Percentiles rank a stretch among this genome's conserved stretches.
These are phyloP conservation scores for Zea luxurians DNA, from an alignment of 176 grass and related monocot species.

Conservation along the genomic window DNA sequence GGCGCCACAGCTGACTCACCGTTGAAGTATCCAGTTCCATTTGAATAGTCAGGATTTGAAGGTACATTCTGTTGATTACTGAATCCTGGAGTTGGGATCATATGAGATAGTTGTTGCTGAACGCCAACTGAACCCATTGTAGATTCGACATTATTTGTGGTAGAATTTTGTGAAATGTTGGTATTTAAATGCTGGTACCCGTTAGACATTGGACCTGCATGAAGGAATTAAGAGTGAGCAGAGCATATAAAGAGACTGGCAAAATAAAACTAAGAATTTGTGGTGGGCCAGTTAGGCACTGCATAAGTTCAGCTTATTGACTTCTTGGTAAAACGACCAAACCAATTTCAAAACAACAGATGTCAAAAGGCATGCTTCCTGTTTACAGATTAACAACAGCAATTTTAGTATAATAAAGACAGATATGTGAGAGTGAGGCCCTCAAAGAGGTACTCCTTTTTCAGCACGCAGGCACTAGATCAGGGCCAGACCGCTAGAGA, in stretches of 20 bases:
- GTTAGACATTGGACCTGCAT: constrained; percentile 66
- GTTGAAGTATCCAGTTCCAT: constrained; percentile 77
- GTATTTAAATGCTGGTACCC: constrained; percentile 68
- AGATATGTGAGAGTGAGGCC: neutral
- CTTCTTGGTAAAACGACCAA: constrained; percentile 22
- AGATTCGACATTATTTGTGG: constrained; percentile 55
- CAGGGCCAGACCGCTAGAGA: constrained; percentile 14
- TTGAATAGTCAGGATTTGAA: constrained; percentile 72
- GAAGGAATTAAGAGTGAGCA: constrained; percentile 37
- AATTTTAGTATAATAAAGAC: neutral
- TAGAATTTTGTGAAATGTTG: constrained; percentile 59
- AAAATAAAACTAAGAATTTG: constrained; percentile 30
- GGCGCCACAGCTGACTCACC: constrained; percentile 58
- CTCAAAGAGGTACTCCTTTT: neutral
- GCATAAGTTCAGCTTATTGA: constrained; percentile 29
- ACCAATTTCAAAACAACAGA: constrained; percentile 29
- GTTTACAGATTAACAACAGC: constrained; percentile 11
- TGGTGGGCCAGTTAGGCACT: neutral
- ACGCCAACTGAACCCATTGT: constrained; percentile 58
- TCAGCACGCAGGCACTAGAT: constrained; percentile 10
- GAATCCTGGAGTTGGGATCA: constrained; percentile 95
- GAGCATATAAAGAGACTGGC: neutral
- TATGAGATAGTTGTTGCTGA: constrained; percentile 72
- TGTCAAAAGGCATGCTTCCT: neutral
- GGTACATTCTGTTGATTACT: constrained; percentile 62